A percentile compares a stretch with the other conserved stretches of the same genome.
phyloP scores from a whole-genome alignment of 2,329 filamentous ascomycete genomes.

The Cladosporium phlei region DNA sequence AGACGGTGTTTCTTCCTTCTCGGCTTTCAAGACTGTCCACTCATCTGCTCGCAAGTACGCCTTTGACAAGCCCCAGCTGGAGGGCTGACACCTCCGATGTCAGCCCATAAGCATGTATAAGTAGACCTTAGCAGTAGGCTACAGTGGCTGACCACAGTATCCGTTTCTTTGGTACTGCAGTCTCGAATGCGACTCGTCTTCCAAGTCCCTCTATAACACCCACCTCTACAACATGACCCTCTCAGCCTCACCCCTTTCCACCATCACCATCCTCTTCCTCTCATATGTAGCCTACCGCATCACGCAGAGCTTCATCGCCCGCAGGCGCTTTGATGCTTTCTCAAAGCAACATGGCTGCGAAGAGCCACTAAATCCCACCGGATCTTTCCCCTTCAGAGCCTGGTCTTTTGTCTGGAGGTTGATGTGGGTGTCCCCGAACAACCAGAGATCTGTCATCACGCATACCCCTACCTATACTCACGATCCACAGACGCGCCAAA shows the following conservation, averaged over 20 bases:
- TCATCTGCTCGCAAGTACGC: too few relatives aligned
- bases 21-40: too few relatives aligned
- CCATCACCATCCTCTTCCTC: background rate
- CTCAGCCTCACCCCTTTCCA: background rate
- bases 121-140: too few relatives aligned
- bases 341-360: constrained; percentile 15
- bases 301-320: background rate
- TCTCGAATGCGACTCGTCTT: too few relatives aligned
- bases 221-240: background rate
- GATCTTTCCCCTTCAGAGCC: constrained; percentile 8
- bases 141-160: too few relatives aligned
- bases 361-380: constrained; percentile 2
- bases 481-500: background rate
- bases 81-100: too few relatives aligned
- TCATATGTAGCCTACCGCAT: constrained; percentile 11
- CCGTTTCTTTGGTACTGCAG: too few relatives aligned
- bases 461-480: background rate
- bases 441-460: background rate
- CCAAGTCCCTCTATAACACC: background rate
- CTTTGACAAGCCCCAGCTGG: too few relatives aligned
- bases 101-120: too few relatives aligned
- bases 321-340: constrained; percentile 14
- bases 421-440: background rate
- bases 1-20: too few relatives aligned
- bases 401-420: background rate